Conservation (phyloP, 805 yeast genomes). For the Spathaspora girioi region DNA sequence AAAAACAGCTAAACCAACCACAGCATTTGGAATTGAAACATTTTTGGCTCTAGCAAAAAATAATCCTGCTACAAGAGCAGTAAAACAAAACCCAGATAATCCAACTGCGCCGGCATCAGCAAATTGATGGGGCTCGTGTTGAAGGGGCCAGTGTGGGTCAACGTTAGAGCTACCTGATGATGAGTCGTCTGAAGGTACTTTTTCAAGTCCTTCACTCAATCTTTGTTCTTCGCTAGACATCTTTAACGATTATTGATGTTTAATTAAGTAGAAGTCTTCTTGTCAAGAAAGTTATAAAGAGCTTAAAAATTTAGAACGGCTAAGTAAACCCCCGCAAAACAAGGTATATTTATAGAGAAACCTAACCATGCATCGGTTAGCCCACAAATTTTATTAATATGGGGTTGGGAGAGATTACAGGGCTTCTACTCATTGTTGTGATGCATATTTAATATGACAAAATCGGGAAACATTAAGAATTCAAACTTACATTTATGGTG, state of each 20-base stretch:
- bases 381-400: no score
- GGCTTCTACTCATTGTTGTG: no score
- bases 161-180: background rate
- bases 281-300: background rate
- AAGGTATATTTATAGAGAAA: background rate
- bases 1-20: conserved; percentile 53
- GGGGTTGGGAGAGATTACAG: no score
- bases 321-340: no score
- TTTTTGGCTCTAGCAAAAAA: conserved; percentile 53
- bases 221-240: background rate
- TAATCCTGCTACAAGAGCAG: conserved; percentile 57
- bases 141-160: background rate
- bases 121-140: conserved; percentile 45
- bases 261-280: no score
- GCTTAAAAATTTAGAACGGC: no score
- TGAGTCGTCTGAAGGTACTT: background rate
- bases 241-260: background rate
- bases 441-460: no score
- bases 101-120: conserved; percentile 70
- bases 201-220: background rate
- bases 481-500: no score
- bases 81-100: conserved; percentile 54
- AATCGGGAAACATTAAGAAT: no score
- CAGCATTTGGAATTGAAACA: conserved; percentile 46
- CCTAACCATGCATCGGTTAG: no score